Conservation (phyloP, 805 yeast genomes). For the Yarrowia porcina region DNA sequence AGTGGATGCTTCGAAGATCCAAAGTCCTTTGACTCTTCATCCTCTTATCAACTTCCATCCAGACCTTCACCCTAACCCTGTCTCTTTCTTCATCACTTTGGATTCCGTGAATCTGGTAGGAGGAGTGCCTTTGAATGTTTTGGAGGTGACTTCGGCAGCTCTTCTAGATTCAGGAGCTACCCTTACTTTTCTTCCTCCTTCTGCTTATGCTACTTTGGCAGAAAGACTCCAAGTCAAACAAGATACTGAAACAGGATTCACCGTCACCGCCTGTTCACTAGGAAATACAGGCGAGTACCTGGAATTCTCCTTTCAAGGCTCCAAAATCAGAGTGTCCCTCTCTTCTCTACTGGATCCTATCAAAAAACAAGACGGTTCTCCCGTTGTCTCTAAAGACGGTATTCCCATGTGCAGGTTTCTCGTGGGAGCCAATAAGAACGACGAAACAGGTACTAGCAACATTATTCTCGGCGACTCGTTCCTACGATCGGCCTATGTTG, state of each 20-base stretch:
- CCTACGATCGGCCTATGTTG: conserved; percentile 61
- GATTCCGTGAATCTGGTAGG: conserved; percentile 27
- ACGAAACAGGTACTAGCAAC: neutral
- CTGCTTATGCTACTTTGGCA: neutral
- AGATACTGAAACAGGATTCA: conserved; percentile 21
- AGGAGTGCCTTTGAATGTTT: conserved; percentile 21
- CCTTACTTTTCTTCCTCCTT: conserved; percentile 47
- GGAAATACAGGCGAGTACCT: conserved; percentile 66
- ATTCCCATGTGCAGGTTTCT: conserved; percentile 29
- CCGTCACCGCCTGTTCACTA: neutral
- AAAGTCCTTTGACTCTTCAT: conserved; percentile 37
- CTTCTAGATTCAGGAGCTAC: conserved; percentile 59
- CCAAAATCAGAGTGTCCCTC: conserved; percentile 81
- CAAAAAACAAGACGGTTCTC: neutral
- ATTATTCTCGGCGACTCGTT: conserved; percentile 54
- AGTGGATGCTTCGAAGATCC: conserved; percentile 42
- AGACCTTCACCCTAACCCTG: neutral
- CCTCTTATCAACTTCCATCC: conserved; percentile 32
- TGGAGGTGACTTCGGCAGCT: conserved; percentile 26
- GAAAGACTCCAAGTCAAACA: neutral
- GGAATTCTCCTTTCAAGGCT: conserved; percentile 85
- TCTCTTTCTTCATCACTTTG: conserved; percentile 1
- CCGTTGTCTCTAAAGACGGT: neutral
- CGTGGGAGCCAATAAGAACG: neutral
- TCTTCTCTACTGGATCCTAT: conserved; percentile 54